These are phyloP conservation scores for Clitopilus hobsonii DNA, from an alignment of 768 basidiomycete species.

Conservation along the genomic window DNA sequence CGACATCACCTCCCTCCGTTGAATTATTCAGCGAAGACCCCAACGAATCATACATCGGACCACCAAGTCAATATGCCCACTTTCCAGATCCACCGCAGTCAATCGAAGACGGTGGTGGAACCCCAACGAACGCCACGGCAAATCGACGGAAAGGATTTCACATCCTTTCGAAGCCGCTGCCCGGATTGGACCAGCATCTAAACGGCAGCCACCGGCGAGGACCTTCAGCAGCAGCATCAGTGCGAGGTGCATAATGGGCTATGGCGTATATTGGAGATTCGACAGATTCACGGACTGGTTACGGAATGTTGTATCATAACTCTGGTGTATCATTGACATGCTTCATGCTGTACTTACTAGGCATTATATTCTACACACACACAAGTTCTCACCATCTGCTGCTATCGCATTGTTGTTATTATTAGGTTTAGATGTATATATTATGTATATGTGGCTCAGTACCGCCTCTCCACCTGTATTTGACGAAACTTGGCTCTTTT, in stretches of 20 bases:
- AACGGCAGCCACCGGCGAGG: constrained; percentile 45
- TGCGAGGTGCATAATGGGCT: constrained; percentile 38
- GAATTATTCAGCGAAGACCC: not conserved
- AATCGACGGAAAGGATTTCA: constrained; percentile 67
- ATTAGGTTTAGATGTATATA: constrained; percentile 13
- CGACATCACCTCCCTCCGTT: constrained; percentile 39
- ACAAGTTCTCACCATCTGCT: not conserved
- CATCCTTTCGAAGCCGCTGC: constrained; percentile 54
- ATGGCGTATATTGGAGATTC: constrained; percentile 20
- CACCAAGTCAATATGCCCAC: constrained; percentile 64
- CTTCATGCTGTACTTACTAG: constrained; percentile 1
- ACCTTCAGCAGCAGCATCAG: constrained; percentile 45
- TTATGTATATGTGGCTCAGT: constrained; percentile 1
- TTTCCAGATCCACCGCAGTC: constrained; percentile 63
- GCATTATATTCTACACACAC: constrained; percentile 3
- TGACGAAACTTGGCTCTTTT: not conserved
- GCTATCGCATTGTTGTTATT: constrained; percentile 9
- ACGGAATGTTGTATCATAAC: constrained; percentile 11
- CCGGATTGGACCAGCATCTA: constrained; percentile 29
- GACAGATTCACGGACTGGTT: constrained; percentile 1
- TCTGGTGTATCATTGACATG: constrained; percentile 10
- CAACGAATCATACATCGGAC: constrained; percentile 53
- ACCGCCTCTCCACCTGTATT: not conserved
- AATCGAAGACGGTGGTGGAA: constrained; percentile 42
- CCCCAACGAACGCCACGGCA: constrained; percentile 50